Evolutionary conservation across 345 rosid species (phyloP).

Genomic region (Eucalyptus sp.): DNA sequence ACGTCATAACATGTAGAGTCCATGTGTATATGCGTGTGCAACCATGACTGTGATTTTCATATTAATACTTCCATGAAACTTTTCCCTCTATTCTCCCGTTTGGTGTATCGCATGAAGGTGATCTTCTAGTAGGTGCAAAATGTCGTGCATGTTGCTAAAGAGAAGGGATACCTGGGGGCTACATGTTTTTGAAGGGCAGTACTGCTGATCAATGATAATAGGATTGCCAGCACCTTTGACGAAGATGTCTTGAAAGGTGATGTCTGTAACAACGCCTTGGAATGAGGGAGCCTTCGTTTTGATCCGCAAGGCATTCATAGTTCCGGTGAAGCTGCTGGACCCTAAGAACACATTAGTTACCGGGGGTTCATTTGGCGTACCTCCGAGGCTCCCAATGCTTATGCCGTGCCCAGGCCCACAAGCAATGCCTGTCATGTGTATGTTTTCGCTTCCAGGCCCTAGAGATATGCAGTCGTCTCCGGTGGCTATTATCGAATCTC

Average conservation of each 20-base stretch:
- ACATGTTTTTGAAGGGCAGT: slow-evolving; percentile 6
- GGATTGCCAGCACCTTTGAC: slow-evolving; percentile 9
- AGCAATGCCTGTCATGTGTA: slow-evolving; percentile 11
- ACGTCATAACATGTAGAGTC: neutral
- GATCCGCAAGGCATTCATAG: slow-evolving; percentile 15
- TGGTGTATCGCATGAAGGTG: neutral
- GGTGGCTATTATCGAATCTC: slow-evolving; percentile 21
- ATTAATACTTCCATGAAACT: neutral
- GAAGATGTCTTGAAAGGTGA: slow-evolving; percentile 1
- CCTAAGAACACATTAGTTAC: slow-evolving; percentile 1
- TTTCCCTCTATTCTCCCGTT: neutral
- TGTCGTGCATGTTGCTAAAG: neutral
- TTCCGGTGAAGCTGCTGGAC: neutral
- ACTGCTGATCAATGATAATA: slow-evolving; percentile 18
- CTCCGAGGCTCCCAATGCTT: slow-evolving; percentile 29
- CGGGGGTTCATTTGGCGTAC: neutral
- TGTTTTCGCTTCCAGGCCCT: slow-evolving; percentile 18
- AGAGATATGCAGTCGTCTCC: slow-evolving; percentile 55
- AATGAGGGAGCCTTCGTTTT: slow-evolving; percentile 13
- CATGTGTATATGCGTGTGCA: neutral
- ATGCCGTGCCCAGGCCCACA: slow-evolving; percentile 47
- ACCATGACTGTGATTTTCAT: neutral
- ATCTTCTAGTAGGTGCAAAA: neutral
- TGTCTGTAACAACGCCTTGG: neutral
- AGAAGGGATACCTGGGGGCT: neutral